A percentile compares a stretch with the other conserved stretches of the same genome.
These are phyloP conservation scores for Shiraia sp. DNA, from an alignment of 2,329 filamentous ascomycete genomes.

Conservation along the genomic window DNA sequence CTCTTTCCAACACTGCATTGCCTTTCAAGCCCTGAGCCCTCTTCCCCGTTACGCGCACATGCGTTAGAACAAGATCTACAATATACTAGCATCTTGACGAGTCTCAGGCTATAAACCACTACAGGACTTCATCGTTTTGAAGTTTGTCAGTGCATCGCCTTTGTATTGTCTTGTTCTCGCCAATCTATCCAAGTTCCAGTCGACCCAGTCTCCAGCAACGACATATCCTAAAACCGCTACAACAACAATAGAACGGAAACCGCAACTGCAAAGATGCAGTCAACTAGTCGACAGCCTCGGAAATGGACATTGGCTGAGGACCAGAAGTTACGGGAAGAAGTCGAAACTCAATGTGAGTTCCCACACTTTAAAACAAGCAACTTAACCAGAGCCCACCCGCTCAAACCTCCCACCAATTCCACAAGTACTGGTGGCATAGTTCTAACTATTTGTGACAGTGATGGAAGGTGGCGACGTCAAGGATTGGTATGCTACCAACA, in stretches of 20 bases:
- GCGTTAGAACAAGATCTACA: neutral
- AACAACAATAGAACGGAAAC: too few relatives aligned
- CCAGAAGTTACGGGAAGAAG: slow-evolving; percentile 30
- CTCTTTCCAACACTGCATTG: slow-evolving; percentile 4
- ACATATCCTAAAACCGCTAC: too few relatives aligned
- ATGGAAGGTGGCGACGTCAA: slow-evolving; percentile 24
- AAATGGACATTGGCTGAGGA: slow-evolving; percentile 36
- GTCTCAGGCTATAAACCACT: too few relatives aligned
- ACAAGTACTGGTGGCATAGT: neutral
- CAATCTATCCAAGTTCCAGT: too few relatives aligned
- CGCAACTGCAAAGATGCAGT: slow-evolving; percentile 16
- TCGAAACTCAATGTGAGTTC: slow-evolving; percentile 29
- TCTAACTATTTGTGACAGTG: slow-evolving; percentile 9
- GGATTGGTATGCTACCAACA: slow-evolving; percentile 27
- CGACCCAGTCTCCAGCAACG: neutral
- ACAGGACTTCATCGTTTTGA: too few relatives aligned
- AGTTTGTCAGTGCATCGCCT: too few relatives aligned
- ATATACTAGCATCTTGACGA: neutral
- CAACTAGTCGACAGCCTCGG: slow-evolving; percentile 27
- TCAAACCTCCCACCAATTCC: neutral
- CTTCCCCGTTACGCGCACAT: neutral
- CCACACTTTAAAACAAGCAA: neutral
- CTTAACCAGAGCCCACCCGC: neutral
- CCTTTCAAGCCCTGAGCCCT: neutral
- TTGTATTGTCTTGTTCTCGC: too few relatives aligned